Conservation (phyloP, 2,329 filamentous ascomycete genomes). For the Fusarium drepaniforme region DNA sequence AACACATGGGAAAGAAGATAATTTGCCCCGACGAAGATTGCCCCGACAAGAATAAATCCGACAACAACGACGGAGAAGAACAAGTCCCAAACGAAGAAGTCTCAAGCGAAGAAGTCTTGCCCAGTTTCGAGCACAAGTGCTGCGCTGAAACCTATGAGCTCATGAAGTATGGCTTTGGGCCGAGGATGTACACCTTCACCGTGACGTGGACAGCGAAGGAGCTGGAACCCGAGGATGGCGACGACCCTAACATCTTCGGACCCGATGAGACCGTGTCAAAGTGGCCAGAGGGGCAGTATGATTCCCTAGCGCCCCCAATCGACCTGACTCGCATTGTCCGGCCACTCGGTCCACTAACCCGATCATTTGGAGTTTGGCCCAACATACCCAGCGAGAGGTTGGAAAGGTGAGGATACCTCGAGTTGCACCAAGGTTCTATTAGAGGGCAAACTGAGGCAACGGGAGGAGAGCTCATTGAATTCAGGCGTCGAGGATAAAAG, state of each 20-base stretch:
- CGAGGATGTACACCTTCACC: slow-evolving; percentile 24
- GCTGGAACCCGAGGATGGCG: slow-evolving; percentile 17
- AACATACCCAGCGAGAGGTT: too few relatives aligned
- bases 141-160: neutral
- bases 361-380: too few relatives aligned
- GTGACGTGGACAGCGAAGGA: slow-evolving; percentile 21
- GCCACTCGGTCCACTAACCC: too few relatives aligned
- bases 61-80: neutral
- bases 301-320: neutral
- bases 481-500: neutral
- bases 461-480: neutral
- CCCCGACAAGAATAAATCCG: neutral
- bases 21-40: neutral
- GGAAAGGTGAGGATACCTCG: neutral
- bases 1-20: neutral
- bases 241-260: slow-evolving; percentile 1
- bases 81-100: neutral
- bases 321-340: too few relatives aligned
- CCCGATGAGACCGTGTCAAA: neutral
- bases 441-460: neutral
- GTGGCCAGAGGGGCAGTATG: neutral
- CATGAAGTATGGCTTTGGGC: slow-evolving; percentile 3
- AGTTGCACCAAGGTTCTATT: neutral
- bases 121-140: neutral
- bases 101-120: neutral